Base-by-base conservation (phyloP, 164 flowering plant species). In the Tetrastigma voinierianum region DNA sequence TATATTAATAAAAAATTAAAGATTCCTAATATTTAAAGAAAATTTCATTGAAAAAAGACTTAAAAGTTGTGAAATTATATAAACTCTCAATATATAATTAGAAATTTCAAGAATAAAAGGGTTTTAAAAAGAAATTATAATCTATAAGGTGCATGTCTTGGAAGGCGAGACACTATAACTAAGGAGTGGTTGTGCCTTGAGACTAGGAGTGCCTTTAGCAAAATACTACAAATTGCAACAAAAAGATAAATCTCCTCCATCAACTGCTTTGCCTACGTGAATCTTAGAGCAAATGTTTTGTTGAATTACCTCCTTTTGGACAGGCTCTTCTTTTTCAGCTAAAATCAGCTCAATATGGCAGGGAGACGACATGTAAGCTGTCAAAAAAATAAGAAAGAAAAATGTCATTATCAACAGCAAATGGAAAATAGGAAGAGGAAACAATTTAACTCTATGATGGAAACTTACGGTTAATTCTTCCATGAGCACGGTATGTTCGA, bases 401-500 rank as follows among this genome's bases (percentile, higher is more conserved):
- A 19, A 46, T 4, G 15, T 24, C 18, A 59, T 15, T 10, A 61
- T 43, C 4, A 25, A 59, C 24, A 46, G n/a, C 25, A 32, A 14
- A 14, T 14, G 14, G 12, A 16, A 13, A 20, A 18, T 11, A 63
- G 17, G 43, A 11, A 12, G 2, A 19, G 19, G 9, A 14, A 4
- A 61, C 6, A 32, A 13, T 4, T 17, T 11, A n/a, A 12, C 19
- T 46, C 23, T 1, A 46, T 4, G 10, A 32, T 19, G 15, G 1
- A n/a, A 14, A 16, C 86, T 59, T 62, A 82, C 84, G 84, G 59
- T 83, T 83, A 63, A 83, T 83, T 62, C 86, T 78, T 67, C 86
- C 86, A 66, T 82, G 86, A n/a, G 86, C 86, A 67, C 86, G 82
- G 57, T 82, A 82, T 3, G 83, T 78, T 13, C 86, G 69, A 13